These are phyloP conservation scores for Alloteropsis angusta DNA, from an alignment of 202 grass and related monocot genomes.

Conservation along the genomic window DNA sequence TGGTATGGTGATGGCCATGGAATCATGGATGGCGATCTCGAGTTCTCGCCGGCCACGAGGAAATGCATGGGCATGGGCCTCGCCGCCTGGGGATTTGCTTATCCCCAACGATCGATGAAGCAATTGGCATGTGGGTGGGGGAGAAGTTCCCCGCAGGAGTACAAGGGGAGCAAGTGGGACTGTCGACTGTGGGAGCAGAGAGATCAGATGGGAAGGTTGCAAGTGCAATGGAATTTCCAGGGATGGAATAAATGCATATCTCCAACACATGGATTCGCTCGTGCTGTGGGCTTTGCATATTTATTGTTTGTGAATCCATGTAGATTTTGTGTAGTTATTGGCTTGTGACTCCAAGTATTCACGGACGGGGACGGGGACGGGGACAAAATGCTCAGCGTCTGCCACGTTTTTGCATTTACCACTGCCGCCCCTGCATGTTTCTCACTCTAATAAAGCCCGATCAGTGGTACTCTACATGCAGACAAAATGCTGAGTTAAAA, in stretches of 20 bases:
- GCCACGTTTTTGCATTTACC: neutral
- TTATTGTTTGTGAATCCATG: neutral
- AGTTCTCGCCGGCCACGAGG: constrained; percentile 8
- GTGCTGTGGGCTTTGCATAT: neutral
- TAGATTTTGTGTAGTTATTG: neutral
- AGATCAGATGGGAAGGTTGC: neutral
- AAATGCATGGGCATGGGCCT: neutral
- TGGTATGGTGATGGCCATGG: neutral
- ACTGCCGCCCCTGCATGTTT: neutral
- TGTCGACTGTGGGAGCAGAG: neutral
- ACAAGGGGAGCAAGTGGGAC: neutral
- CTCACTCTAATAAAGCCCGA: neutral
- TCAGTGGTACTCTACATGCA: neutral
- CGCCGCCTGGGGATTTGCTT: neutral
- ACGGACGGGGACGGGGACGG: too few relatives aligned
- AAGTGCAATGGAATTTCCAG: neutral
- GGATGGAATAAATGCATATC: constrained; percentile 6
- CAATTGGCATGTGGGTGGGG: neutral
- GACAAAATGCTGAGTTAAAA: neutral
- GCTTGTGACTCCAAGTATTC: neutral
- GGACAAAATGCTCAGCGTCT: neutral
- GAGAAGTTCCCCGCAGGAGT: neutral
- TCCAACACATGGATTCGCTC: neutral
- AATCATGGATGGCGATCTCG: too few relatives aligned
- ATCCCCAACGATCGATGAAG: neutral